These are phyloP conservation scores for Fonsecaea erecta DNA, from an alignment of 2,329 filamentous ascomycete genomes.

Conservation along the genomic window DNA sequence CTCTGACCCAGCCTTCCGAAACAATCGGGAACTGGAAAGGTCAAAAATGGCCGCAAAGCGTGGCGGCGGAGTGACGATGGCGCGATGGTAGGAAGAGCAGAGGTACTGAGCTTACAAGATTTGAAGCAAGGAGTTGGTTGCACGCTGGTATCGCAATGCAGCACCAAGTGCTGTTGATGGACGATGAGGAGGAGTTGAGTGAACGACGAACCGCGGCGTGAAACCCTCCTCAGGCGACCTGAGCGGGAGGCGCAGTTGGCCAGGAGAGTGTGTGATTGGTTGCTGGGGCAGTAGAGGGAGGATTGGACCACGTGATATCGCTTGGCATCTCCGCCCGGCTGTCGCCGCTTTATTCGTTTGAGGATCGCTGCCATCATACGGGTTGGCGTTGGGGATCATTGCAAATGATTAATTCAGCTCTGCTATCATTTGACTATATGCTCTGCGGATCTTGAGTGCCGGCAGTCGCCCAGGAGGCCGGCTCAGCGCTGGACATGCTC, in stretches of 20 bases:
- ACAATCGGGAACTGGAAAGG: slow-evolving; percentile 16
- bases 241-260: slow-evolving; percentile 4
- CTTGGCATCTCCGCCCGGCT: slow-evolving; percentile 2
- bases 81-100: slow-evolving; percentile 14
- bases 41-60: slow-evolving; percentile 20
- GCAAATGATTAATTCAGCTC: background rate
- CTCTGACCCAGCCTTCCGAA: slow-evolving; percentile 5
- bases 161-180: slow-evolving; percentile 29
- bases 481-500: slow-evolving; percentile 27
- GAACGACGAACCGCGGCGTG: slow-evolving; percentile 21
- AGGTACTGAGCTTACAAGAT: slow-evolving; percentile 35
- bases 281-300: background rate
- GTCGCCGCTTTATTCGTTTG: background rate
- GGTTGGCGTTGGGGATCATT: background rate
- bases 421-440: background rate
- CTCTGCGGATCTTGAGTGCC: background rate
- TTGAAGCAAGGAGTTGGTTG: slow-evolving; percentile 22
- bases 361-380: no score
- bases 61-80: slow-evolving; percentile 11
- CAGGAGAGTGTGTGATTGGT: slow-evolving; percentile 6
- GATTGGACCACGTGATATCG: background rate
- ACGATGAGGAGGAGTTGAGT: slow-evolving; percentile 13
- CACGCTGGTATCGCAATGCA: slow-evolving; percentile 23
- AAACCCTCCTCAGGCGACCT: slow-evolving; percentile 12
- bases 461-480: background rate